These are phyloP conservation scores for Fusarium sp. DNA, from an alignment of 2,329 filamentous ascomycete genomes.

Conservation along the genomic window DNA sequence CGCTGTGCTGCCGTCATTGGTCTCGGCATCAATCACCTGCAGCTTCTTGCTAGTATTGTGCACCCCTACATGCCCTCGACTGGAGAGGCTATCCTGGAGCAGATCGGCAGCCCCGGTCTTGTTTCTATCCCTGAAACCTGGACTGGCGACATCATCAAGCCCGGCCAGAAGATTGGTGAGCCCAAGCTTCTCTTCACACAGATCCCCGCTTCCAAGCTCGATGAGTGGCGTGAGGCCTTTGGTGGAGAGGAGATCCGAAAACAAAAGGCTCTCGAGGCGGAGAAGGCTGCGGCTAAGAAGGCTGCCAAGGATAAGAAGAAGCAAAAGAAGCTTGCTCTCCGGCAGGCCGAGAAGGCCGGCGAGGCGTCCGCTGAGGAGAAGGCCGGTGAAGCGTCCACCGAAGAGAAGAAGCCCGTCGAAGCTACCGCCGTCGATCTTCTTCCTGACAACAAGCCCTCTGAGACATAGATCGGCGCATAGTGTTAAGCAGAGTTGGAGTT, in stretches of 20 bases:
- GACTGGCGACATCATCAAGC: slow-evolving; percentile 66
- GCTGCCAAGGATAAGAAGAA: slow-evolving; percentile 60
- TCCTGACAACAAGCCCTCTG: slow-evolving; percentile 31
- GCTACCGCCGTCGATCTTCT: slow-evolving; percentile 33
- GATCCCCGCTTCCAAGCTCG: slow-evolving; percentile 82
- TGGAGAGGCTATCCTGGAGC: slow-evolving; percentile 75
- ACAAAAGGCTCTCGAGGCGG: slow-evolving; percentile 68
- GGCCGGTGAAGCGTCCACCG: slow-evolving; percentile 6
- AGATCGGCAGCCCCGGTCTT: slow-evolving; percentile 68
- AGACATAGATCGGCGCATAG: slow-evolving; percentile 14
- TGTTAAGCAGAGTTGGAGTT: slow-evolving; percentile 3
- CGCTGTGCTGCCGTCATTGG: slow-evolving; percentile 71
- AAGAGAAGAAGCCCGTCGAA: slow-evolving; percentile 35
- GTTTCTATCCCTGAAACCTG: slow-evolving; percentile 72
- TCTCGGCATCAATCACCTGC: slow-evolving; percentile 82
- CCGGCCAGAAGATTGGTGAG: slow-evolving; percentile 83
- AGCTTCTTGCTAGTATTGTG: slow-evolving; percentile 81
- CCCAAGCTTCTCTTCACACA: slow-evolving; percentile 81
- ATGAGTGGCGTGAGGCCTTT: slow-evolving; percentile 83
- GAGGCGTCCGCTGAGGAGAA: slow-evolving; percentile 25
- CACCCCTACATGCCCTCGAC: slow-evolving; percentile 89
- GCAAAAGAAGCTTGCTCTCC: slow-evolving; percentile 51
- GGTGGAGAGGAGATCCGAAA: slow-evolving; percentile 72
- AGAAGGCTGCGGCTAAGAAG: slow-evolving; percentile 62
- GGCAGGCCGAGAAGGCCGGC: slow-evolving; percentile 29